A percentile compares a stretch with the other conserved stretches of the same genome.
Evolutionary conservation across 2,329 filamentous ascomycete species (phyloP).

Genomic region (Colletotrichum magnum): DNA sequence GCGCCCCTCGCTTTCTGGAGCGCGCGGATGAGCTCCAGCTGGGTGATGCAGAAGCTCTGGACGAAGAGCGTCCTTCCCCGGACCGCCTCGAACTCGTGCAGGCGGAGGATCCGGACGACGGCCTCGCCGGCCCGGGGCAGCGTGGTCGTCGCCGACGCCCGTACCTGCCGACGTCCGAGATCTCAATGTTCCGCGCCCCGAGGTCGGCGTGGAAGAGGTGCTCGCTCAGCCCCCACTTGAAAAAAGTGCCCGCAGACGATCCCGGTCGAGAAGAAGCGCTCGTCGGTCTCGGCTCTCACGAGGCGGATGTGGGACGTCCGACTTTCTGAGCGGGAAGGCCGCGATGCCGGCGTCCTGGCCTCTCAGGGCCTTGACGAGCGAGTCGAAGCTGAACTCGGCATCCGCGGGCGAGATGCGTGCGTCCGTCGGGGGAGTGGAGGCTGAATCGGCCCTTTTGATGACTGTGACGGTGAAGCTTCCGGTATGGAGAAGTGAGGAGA

Average conservation of each 20-base stretch:
- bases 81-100: background rate
- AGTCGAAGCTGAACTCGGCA: background rate
- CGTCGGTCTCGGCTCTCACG: conserved; percentile 45
- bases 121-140: background rate
- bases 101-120: background rate
- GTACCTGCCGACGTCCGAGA: background rate
- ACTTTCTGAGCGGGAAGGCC: background rate
- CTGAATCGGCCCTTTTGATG: background rate
- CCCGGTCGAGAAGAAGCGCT: background rate
- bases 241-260: background rate
- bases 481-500: background rate
- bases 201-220: background rate
- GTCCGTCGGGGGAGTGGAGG: too few relatives aligned
- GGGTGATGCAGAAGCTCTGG: background rate
- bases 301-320: conserved; percentile 37
- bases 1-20: background rate
- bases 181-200: background rate
- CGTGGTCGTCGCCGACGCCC: background rate
- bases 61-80: background rate
- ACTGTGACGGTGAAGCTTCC: background rate
- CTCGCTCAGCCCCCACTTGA: background rate
- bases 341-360: background rate
- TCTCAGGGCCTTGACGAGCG: background rate
- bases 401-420: background rate
- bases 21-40: background rate